A percentile compares a stretch with the other conserved stretches of the same genome.
Evolutionary conservation across 2,329 filamentous ascomycete genomes (phyloP).

Genomic region (Pseudopithomyces chartarum): DNA sequence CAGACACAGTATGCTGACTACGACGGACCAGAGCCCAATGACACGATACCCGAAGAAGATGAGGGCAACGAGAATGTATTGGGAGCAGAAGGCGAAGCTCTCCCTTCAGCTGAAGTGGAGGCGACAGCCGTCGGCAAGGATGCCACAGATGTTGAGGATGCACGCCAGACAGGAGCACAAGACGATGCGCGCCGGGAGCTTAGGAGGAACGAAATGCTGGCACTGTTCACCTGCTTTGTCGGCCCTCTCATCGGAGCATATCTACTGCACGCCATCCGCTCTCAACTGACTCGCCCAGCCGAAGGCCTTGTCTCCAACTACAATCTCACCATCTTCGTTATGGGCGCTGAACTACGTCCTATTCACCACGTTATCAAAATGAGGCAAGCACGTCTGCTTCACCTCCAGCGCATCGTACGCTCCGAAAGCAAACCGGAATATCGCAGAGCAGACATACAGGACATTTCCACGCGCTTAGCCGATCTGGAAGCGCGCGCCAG

Average conservation of each 20-base stretch:
- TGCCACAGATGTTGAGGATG: not conserved
- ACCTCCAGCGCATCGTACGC: slow-evolving; percentile 75
- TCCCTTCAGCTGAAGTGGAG: slow-evolving; percentile 15
- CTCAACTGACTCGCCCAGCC: slow-evolving; percentile 79
- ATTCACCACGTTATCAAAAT: slow-evolving; percentile 81
- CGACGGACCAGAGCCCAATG: slow-evolving; percentile 20
- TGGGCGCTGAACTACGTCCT: slow-evolving; percentile 85
- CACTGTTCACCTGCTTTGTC: slow-evolving; percentile 77
- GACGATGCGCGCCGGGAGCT: slow-evolving; percentile 65
- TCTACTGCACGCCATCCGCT: slow-evolving; percentile 79
- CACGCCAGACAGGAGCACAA: slow-evolving; percentile 22
- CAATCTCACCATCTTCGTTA: slow-evolving; percentile 87
- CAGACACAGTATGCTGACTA: slow-evolving; percentile 33
- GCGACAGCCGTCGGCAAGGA: not conserved
- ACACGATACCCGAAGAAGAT: slow-evolving; percentile 38
- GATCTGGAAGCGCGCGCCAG: slow-evolving; percentile 67
- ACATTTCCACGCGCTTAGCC: slow-evolving; percentile 67
- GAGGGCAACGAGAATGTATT: slow-evolving; percentile 23
- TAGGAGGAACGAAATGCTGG: slow-evolving; percentile 73
- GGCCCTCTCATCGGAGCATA: slow-evolving; percentile 81
- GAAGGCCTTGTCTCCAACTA: slow-evolving; percentile 90
- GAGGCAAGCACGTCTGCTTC: slow-evolving; percentile 76
- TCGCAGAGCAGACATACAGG: slow-evolving; percentile 24
- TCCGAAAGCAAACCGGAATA: slow-evolving; percentile 24
- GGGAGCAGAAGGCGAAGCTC: slow-evolving; percentile 18